phyloP scores from a whole-genome alignment of 208 protist species.

The Leptomonas pyrrhocoris region DNA sequence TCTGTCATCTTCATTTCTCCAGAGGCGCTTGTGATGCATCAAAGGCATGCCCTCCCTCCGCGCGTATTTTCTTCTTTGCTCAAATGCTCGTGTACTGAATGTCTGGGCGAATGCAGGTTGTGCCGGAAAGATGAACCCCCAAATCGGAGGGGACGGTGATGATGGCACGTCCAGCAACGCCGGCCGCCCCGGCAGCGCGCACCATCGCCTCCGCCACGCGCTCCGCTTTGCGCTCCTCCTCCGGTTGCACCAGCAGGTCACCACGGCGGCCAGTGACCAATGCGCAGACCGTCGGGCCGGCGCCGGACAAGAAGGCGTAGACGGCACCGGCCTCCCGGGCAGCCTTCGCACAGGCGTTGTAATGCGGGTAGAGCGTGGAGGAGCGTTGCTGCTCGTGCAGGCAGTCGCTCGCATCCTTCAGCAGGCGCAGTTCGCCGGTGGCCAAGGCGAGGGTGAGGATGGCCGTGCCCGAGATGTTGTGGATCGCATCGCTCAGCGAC shows the following conservation, averaged over 20 bases:
- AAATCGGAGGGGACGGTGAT: slow-evolving; percentile 84
- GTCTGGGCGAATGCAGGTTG: slow-evolving; percentile 38
- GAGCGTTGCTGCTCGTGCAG: slow-evolving; percentile 89
- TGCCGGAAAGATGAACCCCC: slow-evolving; percentile 72
- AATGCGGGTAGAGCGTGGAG: slow-evolving; percentile 77
- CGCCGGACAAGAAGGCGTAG: slow-evolving; percentile 84
- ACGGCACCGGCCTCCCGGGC: slow-evolving; percentile 65
- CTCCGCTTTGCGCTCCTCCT: slow-evolving; percentile 58
- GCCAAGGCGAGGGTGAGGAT: slow-evolving; percentile 87
- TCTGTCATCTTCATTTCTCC: no score
- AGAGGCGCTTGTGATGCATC: not conserved
- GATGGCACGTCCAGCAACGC: slow-evolving; percentile 67
- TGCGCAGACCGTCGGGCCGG: slow-evolving; percentile 81
- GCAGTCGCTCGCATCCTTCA: slow-evolving; percentile 73
- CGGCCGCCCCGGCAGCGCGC: slow-evolving; percentile 51
- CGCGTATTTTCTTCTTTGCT: not conserved
- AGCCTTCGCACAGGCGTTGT: slow-evolving; percentile 62
- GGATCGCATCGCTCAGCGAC: slow-evolving; percentile 79
- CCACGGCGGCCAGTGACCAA: slow-evolving; percentile 66
- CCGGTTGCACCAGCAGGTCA: slow-evolving; percentile 60
- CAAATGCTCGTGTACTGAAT: slow-evolving; percentile 44
- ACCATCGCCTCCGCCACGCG: slow-evolving; percentile 80
- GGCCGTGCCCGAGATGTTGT: slow-evolving; percentile 90
- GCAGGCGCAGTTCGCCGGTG: slow-evolving; percentile 62
- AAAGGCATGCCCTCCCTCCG: not conserved